Evolutionary conservation across 208 protist species (phyloP).

Genomic region (Wallacemonas sp.): DNA sequence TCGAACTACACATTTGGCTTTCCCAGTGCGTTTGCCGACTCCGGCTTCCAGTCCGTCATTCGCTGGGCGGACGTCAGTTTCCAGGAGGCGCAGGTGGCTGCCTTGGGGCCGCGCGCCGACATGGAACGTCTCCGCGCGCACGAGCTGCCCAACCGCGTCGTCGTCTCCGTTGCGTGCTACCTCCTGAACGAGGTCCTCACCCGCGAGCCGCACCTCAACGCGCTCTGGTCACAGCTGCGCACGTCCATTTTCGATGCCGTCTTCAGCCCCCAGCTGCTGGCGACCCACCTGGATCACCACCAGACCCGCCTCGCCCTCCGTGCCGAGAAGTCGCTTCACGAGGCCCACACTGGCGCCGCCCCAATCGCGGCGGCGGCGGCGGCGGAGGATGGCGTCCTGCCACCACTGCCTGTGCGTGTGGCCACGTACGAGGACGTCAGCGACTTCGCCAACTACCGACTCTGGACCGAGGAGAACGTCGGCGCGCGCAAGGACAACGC

Average conservation of each 20-base stretch:
- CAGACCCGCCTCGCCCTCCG: not conserved
- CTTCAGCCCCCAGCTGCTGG: conserved; percentile 55
- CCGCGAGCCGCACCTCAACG: conserved; percentile 39
- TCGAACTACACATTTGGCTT: conserved; percentile 48
- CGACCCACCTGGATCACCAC: not conserved
- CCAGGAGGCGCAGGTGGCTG: conserved; percentile 66
- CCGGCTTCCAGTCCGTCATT: conserved; percentile 62
- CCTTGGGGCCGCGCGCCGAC: conserved; percentile 48
- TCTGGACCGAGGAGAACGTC: conserved; percentile 71
- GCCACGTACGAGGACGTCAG: conserved; percentile 32
- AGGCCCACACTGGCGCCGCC: not conserved
- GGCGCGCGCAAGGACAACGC: conserved; percentile 33
- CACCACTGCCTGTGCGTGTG: conserved; percentile 21
- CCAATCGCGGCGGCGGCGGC: not conserved
- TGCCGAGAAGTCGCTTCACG: not conserved
- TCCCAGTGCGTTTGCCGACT: conserved; percentile 58
- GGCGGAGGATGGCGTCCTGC: conserved; percentile 7
- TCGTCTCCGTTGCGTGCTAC: conserved; percentile 69
- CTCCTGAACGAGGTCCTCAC: conserved; percentile 75
- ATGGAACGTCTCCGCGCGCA: conserved; percentile 21
- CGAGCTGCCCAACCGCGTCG: conserved; percentile 48
- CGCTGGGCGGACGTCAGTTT: conserved; percentile 75
- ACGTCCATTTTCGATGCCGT: conserved; percentile 70
- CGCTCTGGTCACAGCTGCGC: conserved; percentile 56
- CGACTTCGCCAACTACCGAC: conserved; percentile 54